Conservation (phyloP, 176 grass and related monocot genomes). For the Oryza longistaminata region DNA sequence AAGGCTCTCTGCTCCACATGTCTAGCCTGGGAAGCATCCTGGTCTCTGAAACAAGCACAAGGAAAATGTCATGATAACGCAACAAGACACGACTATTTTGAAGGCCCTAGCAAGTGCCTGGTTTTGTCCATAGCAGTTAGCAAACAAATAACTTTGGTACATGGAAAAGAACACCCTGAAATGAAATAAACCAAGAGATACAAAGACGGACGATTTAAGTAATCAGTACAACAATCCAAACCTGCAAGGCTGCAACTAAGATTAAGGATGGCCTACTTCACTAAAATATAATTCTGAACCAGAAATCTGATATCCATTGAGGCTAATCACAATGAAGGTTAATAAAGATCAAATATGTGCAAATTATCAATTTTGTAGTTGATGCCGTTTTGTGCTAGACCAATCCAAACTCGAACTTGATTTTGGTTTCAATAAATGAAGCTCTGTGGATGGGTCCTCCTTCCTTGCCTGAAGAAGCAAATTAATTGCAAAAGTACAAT, state of each 20-base stretch:
- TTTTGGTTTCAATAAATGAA: background rate
- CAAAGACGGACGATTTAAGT: background rate
- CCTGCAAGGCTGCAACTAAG: background rate
- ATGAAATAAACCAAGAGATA: constrained; percentile 1
- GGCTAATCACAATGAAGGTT: background rate
- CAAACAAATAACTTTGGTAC: background rate
- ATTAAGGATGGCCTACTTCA: background rate
- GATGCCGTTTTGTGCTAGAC: background rate
- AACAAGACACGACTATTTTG: background rate
- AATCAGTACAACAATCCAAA: constrained; percentile 9
- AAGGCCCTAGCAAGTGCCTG: background rate
- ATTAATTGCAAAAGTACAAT: background rate
- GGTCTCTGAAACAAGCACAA: constrained; percentile 33
- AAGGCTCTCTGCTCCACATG: constrained; percentile 15
- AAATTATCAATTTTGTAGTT: background rate
- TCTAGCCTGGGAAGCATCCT: constrained; percentile 15
- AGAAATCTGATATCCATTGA: background rate
- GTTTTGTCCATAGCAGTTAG: background rate
- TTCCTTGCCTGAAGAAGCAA: background rate
- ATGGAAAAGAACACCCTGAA: background rate
- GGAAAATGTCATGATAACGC: background rate
- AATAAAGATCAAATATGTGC: background rate
- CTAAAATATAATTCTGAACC: background rate
- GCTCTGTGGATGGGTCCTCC: background rate
- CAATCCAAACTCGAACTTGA: background rate